These are phyloP conservation scores for Phytophthora hybrid DNA, from an alignment of 352 stramenopile species.

Conservation along the genomic window DNA sequence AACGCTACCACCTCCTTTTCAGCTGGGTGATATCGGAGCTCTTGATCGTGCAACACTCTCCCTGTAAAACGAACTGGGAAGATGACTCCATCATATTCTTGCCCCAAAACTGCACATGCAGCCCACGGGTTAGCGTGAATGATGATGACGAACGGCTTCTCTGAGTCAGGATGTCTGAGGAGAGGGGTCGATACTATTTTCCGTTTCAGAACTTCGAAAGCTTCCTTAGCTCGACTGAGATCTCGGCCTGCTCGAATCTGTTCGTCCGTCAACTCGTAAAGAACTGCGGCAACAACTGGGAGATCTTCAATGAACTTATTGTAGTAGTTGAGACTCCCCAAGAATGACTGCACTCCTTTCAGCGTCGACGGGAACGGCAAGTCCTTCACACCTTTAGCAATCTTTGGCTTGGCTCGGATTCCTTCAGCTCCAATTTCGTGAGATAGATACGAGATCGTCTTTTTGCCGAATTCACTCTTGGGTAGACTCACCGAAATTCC, in stretches of 20 bases:
- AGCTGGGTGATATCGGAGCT: background rate
- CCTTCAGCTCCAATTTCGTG: background rate
- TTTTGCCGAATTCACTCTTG: background rate
- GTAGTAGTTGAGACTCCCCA: background rate
- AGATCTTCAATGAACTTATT: conserved; percentile 11
- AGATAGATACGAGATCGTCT: background rate
- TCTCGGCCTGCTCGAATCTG: background rate
- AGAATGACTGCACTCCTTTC: background rate
- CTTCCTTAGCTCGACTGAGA: background rate
- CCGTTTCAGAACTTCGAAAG: background rate
- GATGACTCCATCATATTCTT: background rate
- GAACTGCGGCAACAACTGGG: background rate
- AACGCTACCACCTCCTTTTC: background rate
- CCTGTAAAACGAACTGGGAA: background rate
- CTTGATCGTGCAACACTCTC: background rate
- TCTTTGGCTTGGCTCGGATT: background rate
- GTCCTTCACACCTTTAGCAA: background rate
- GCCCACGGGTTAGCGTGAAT: background rate
- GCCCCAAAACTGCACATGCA: background rate
- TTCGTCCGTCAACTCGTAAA: background rate
- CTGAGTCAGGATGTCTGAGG: background rate
- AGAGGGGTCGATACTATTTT: background rate
- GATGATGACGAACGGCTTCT: background rate
- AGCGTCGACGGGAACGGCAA: background rate
- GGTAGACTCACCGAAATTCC: background rate